These are phyloP conservation scores for Clitopilus passeckerianus DNA, from an alignment of 768 basidiomycete species.

Conservation along the genomic window DNA sequence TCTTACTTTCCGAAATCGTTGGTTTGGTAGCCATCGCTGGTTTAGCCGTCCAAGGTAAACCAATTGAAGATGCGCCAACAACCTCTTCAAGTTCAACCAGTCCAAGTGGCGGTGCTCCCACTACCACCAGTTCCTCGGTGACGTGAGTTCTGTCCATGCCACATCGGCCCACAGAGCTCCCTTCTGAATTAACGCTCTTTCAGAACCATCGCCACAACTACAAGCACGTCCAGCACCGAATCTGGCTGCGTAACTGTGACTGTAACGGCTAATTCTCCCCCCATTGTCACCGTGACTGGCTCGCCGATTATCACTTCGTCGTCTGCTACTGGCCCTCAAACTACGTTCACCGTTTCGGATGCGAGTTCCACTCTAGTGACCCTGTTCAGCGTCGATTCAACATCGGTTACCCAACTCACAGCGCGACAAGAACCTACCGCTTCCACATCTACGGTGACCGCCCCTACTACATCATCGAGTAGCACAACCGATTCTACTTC, in stretches of 20 bases:
- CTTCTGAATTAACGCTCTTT: no score
- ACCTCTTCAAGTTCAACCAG: background rate
- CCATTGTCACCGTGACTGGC: background rate
- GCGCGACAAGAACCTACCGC: background rate
- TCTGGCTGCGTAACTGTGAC: background rate
- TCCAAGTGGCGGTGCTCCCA: background rate
- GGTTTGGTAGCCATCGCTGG: background rate
- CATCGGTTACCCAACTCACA: background rate
- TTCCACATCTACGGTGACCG: background rate
- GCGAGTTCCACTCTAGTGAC: background rate
- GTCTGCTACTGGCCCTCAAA: background rate
- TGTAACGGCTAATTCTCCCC: background rate
- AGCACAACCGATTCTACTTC: background rate
- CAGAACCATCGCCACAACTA: no score
- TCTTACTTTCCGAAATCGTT: background rate
- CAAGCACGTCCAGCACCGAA: background rate
- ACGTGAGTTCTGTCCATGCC: no score
- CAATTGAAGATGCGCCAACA: background rate
- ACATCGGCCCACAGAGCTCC: no score
- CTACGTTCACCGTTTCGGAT: background rate
- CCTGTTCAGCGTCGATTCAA: background rate
- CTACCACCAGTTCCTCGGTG: background rate
- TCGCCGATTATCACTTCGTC: background rate
- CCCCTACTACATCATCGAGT: background rate
- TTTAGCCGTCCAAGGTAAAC: background rate